Evolutionary conservation across 1,139 yeast genomes (phyloP).

Genomic region (Eremothecium coryli): DNA sequence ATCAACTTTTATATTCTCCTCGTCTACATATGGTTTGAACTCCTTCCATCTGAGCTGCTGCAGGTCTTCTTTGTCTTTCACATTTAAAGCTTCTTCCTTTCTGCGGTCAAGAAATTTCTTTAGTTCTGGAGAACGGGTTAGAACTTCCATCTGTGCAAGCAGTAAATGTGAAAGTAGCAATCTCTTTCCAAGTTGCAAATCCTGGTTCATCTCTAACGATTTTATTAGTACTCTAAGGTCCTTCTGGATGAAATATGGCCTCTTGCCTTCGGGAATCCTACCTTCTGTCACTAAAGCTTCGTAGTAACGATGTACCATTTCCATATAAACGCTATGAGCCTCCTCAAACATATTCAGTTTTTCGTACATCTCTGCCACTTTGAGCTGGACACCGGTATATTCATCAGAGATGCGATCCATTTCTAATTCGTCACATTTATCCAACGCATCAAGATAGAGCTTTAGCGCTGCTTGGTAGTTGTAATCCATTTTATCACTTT

Average conservation of each 20-base stretch:
- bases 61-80: conserved; percentile 4
- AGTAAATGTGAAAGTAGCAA: conserved; percentile 54
- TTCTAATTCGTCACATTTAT: conserved; percentile 37
- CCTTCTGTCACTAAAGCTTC: conserved; percentile 41
- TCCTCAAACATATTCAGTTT: conserved; percentile 49
- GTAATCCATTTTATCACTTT: conserved; percentile 57
- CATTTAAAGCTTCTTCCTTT: conserved; percentile 18
- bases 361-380: conserved; percentile 81
- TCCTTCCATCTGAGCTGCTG: conserved; percentile 9
- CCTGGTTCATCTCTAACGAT: conserved; percentile 48
- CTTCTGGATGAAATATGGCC: conserved; percentile 60
- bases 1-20: conserved; percentile 24
- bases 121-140: conserved; percentile 30
- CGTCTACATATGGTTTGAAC: conserved; percentile 25
- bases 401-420: conserved; percentile 55
- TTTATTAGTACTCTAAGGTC: conserved; percentile 63
- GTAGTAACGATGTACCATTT: conserved; percentile 54
- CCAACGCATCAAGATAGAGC: conserved; percentile 50
- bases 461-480: conserved; percentile 56
- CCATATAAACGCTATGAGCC: conserved; percentile 58
- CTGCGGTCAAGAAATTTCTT: conserved; percentile 27
- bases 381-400: conserved; percentile 78
- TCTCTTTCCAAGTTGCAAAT: conserved; percentile 48
- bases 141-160: conserved; percentile 55
- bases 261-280: conserved; percentile 28